These are phyloP conservation scores for Paracorniculantispora psalliotae DNA, from an alignment of 2,329 filamentous ascomycete species.

Conservation along the genomic window DNA sequence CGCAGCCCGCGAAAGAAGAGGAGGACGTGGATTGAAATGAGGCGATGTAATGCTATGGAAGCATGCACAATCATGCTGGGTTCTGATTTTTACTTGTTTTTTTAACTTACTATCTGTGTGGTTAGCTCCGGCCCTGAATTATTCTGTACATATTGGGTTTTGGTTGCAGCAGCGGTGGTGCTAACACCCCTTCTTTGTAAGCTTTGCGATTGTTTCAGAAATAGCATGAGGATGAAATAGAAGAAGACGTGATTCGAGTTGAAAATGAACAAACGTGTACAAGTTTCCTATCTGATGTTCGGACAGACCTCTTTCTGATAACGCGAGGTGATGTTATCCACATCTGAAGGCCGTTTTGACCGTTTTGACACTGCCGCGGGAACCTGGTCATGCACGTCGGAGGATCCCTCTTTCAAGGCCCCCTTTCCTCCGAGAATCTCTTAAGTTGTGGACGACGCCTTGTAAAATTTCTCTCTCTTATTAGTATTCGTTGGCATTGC, in stretches of 20 bases:
- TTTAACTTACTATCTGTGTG: no score
- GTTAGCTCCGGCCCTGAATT: neutral
- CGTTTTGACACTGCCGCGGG: neutral
- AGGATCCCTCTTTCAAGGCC: neutral
- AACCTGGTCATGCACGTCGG: neutral
- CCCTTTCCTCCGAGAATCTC: no score
- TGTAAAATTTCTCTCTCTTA: neutral
- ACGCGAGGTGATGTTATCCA: neutral
- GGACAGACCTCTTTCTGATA: neutral
- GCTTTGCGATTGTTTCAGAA: neutral
- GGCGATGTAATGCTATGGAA: conserved; percentile 6
- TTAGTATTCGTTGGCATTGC: neutral
- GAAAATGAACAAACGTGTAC: neutral
- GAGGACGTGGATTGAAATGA: conserved; percentile 7
- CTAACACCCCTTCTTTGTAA: neutral
- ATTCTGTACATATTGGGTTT: conserved; percentile 9
- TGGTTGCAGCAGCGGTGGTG: neutral
- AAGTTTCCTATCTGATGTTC: neutral
- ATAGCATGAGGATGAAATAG: neutral
- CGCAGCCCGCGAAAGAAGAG: neutral
- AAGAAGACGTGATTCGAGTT: no score
- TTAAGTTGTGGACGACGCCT: neutral
- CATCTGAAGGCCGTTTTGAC: neutral
- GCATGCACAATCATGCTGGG: neutral
- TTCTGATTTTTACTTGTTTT: neutral